Evolutionary conservation across 352 stramenopile species (phyloP).

Genomic region (Phytophthora cryptogea): DNA sequence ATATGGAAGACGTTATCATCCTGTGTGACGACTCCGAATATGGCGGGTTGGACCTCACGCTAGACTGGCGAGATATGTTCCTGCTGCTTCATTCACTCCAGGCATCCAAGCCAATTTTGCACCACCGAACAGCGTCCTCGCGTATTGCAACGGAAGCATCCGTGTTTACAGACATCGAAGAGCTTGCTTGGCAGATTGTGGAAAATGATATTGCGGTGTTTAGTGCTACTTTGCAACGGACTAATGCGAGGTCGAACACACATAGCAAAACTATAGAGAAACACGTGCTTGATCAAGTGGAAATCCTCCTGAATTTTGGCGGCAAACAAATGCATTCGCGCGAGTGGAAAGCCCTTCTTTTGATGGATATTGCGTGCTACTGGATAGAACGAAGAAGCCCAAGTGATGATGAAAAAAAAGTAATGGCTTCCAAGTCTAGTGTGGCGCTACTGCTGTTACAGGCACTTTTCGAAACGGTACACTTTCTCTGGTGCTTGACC

Average conservation of each 20-base stretch:
- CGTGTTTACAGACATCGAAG: conserved; percentile 51
- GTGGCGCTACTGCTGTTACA: conserved; percentile 35
- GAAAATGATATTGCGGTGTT: conserved; percentile 25
- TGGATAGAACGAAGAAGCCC: conserved; percentile 49
- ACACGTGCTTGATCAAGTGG: conserved; percentile 38
- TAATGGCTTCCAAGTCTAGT: conserved; percentile 16
- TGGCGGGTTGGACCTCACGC: conserved; percentile 8
- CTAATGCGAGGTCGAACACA: not conserved
- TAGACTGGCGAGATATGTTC: conserved; percentile 66
- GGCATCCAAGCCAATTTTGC: conserved; percentile 78
- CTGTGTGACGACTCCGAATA: conserved; percentile 10
- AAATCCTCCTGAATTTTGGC: conserved; percentile 61
- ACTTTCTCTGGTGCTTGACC: not conserved
- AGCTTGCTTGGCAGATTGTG: conserved; percentile 47
- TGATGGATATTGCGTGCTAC: conserved; percentile 73
- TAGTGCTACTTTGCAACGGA: conserved; percentile 6
- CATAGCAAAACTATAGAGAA: conserved; percentile 29
- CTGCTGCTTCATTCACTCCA: conserved; percentile 77
- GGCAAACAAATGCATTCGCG: conserved; percentile 67
- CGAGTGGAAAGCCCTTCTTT: conserved; percentile 76
- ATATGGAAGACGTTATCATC: conserved; percentile 9
- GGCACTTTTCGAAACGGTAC: conserved; percentile 47
- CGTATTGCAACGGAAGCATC: conserved; percentile 54
- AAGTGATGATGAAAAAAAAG: conserved; percentile 1
- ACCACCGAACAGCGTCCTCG: conserved; percentile 62